These are phyloP conservation scores for Suillus placidus DNA, from an alignment of 768 basidiomycete species.

Conservation along the genomic window DNA sequence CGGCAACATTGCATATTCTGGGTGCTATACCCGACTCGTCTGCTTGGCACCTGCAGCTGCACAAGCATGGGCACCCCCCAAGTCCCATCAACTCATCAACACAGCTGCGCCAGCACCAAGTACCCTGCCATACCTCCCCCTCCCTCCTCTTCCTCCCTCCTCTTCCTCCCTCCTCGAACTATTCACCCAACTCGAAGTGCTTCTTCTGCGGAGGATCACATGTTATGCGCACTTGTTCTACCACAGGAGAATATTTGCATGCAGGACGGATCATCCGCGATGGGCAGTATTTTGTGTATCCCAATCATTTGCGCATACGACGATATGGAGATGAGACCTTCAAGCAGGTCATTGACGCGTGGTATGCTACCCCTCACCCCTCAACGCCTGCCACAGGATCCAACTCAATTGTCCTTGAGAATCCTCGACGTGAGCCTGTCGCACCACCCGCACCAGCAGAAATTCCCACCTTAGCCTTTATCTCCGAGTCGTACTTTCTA, in stretches of 20 bases:
- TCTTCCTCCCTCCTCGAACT: no score
- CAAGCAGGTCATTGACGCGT: neutral
- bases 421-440: no score
- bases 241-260: no score
- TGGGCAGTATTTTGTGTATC: no score
- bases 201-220: neutral
- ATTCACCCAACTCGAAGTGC: neutral
- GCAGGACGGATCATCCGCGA: no score
- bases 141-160: neutral
- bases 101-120: no score
- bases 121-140: neutral
- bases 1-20: neutral
- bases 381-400: neutral
- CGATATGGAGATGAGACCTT: neutral
- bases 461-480: no score
- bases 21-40: neutral
- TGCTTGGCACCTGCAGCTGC: neutral
- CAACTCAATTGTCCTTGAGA: no score
- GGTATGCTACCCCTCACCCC: neutral
- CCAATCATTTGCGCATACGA: no score
- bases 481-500: no score
- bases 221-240: neutral
- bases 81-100: neutral
- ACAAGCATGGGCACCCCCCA: neutral
- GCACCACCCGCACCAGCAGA: no score